Base-by-base conservation (phyloP, 108 stramenopile genomes). In the Pseudonitzschia pungens region DNA sequence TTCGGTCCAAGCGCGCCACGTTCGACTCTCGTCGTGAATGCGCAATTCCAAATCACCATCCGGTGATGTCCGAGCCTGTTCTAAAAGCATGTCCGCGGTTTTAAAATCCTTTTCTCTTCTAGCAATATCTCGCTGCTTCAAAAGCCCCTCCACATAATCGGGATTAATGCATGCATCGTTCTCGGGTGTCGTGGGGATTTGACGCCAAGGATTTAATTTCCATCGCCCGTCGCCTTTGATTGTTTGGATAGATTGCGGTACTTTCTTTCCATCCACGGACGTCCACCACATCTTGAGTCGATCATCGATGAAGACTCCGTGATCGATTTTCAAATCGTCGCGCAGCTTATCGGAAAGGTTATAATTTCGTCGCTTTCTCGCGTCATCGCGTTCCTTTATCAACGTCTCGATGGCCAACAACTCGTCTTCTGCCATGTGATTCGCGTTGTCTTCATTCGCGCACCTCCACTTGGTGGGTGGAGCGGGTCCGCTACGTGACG, bases 1-100 rank as follows among this genome's bases (percentile, higher is more conserved):
- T 7, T 88, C 83, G 18, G 86, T 90, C 93, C 93, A 94, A 31
- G 92, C 86, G 15, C 93, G 70, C 93, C 93, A 94, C 14, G 93
- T 94, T 29, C 90, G 69, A 54, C 79, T 86, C 72, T 92, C 89
- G 69, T 94, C 93, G 68, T 94, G 91, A 22, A 94, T 89, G 5
- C 88, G 87, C 28, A 94, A 69, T 4, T 57, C 68, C 45, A 89
- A 73, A 36, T 87, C 88, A 33, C 88, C 91, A 58, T 81, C 75
- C 11, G 91, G 88, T 15, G 87, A 75, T 20, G 78, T 78, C 22
- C 87, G 68, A 11, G 88, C 93, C 76, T 84, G 69, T 63, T 94
- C 81, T 65, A 94, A 48, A 28, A 94, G 68, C 10, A 62, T 76
- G 78, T 94, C 93, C 18, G 93, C 90, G 1, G 83, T 87, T 9